Evolutionary conservation across 2,329 filamentous ascomycete species (phyloP), one percentile per base, ranked within the genome.

Genomic region (Aspergillus intermedius): DNA sequence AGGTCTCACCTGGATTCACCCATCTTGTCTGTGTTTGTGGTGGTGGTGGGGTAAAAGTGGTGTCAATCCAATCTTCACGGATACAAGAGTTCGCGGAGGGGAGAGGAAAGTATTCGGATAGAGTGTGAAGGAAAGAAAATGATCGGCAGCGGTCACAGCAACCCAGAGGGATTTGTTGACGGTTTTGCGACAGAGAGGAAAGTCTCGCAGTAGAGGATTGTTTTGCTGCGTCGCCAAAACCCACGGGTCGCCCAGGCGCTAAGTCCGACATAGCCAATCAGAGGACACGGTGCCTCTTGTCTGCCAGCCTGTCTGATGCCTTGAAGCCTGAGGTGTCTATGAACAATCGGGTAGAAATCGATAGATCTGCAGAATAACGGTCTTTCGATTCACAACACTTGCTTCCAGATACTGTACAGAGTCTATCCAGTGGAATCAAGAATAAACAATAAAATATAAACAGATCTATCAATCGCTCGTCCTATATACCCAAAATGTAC

Each of bases 1-100:
- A 52, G 47, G 49, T 43, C 67, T 53, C 71, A 83, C 80, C 80
- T 80, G 64, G 81, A 84, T 75, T 83, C 81, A 69, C 80, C 78
- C 81, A 84, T 84, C 60, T 30, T 30, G 25, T 30, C 25, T 17
- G 37, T 40, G 15, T 17, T 40, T 19, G n/a, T 37, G 37, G 37
- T 40, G 4, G 37, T 40, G 37, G 69, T 74, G 71, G 67, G 64
- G 66, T 64, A 65, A 42, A 40, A 50, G 46, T 48, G 50, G 50
- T 44, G 23, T 50, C 52, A 48, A 45, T 49, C 40, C 32, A 22
- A 45, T 49, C 50, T 21, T 17, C 35, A 42, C 41, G 28, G 42
- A 34, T 19, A 30, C 17, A 43, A 23, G 32, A 34, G 49, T 45
- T 34, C 35, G 45, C 48, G 32, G 49, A 41, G 35, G 28, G 45